These are phyloP conservation scores for Microthlaspi erraticum DNA, from an alignment of 345 rosid genomes.

Conservation along the genomic window DNA sequence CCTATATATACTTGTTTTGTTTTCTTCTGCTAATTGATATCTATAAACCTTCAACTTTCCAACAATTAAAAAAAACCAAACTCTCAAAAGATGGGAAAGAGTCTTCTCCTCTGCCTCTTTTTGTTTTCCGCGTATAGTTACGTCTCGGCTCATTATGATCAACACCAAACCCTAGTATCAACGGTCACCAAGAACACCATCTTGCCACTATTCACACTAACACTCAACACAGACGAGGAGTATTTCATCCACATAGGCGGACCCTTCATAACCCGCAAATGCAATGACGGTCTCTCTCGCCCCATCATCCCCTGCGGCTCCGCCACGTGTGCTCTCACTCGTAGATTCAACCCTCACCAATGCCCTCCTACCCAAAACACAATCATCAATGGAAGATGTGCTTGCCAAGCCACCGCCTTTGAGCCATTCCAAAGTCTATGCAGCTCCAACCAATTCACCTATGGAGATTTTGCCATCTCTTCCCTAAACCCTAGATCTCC, in stretches of 20 bases:
- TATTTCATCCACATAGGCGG: conserved; percentile 44
- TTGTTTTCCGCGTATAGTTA: conserved; percentile 1
- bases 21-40: background rate
- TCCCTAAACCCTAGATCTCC: conserved; percentile 41
- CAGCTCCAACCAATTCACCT: conserved; percentile 25
- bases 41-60: background rate
- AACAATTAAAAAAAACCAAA: background rate
- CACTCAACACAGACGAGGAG: conserved; percentile 36
- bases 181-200: conserved; percentile 43
- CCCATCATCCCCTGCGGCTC: conserved; percentile 39
- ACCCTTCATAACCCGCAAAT: conserved; percentile 34
- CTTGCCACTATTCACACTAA: conserved; percentile 43
- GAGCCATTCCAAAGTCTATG: conserved; percentile 43
- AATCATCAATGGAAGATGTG: conserved; percentile 31
- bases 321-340: conserved; percentile 26
- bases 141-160: conserved; percentile 8
- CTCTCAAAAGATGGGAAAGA: conserved; percentile 18
- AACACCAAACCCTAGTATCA: conserved; percentile 44
- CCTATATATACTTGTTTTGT: conserved; percentile 14
- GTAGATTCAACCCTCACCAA: conserved; percentile 14
- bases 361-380: conserved; percentile 37
- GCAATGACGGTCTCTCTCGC: conserved; percentile 23
- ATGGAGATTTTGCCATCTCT: conserved; percentile 26
- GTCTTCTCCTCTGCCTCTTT: conserved; percentile 27
- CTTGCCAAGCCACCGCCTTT: conserved; percentile 41